Evolutionary conservation across 176 grass and related monocot genomes (phyloP).

Genomic region (Guadua angustifolia): DNA sequence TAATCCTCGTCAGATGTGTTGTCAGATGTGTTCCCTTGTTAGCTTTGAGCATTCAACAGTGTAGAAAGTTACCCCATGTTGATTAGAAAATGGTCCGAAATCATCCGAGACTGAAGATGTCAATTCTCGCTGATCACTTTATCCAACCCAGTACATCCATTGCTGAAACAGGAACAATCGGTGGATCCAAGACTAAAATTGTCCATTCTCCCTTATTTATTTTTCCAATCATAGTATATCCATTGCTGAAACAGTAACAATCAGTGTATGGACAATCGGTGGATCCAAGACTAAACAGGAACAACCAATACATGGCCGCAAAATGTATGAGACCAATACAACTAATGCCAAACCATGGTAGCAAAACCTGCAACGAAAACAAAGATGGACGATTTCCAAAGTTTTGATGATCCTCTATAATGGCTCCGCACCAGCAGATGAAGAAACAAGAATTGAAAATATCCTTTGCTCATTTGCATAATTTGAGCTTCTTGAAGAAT

Average conservation of each 20-base stretch:
- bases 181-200: neutral
- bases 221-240: neutral
- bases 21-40: neutral
- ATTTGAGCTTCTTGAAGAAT: conserved; percentile 94
- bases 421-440: neutral
- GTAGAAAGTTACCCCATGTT: neutral
- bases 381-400: neutral
- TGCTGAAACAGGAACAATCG: neutral
- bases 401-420: conserved; percentile 1
- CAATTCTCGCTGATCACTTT: neutral
- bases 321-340: neutral
- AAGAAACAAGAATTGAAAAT: conserved; percentile 9
- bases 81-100: neutral
- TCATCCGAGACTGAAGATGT: neutral
- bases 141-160: neutral
- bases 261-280: neutral
- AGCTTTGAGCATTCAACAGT: neutral
- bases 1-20: neutral
- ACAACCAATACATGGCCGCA: neutral
- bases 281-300: neutral
- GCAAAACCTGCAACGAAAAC: neutral
- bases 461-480: conserved; percentile 67
- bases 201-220: neutral
- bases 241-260: neutral
- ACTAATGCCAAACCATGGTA: neutral